Base-by-base conservation (phyloP, 2,329 filamentous ascomycete genomes). In the Scedosporium boydii region DNA sequence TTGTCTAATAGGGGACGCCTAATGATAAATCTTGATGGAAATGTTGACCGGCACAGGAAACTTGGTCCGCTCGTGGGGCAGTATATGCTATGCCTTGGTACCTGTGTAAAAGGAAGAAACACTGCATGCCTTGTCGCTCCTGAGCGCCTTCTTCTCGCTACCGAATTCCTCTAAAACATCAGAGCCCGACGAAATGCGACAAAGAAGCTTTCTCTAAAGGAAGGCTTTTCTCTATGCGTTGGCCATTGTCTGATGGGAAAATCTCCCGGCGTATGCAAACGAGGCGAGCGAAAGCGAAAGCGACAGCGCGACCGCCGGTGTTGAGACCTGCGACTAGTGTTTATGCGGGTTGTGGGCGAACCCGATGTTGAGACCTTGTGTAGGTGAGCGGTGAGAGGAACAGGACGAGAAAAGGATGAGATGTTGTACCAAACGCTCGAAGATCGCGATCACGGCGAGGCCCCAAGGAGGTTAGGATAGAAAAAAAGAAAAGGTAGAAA, bases 201-300 rank as follows among this genome's bases (percentile, higher is more conserved):
- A 59, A 44, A 59, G 57, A 59, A 38, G 55, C 55, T 18, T 56
- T n/a, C 34, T 38, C 18, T 26, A 59, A 23, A 27, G 41, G 38
- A 59, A 44, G 57, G 38, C 42, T 26, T n/a, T 55, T 55, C 57
- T 38, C 57, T 59, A 59, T 59, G 57, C 34, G 57, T 26, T 23
- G 57, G 34, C 57, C 57, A 59, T 59, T 16, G 57, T 59, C 16
- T 38, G 51, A 27, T 29, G 51, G 51, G 51, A 27, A 27, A 55
- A 18, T 5, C 21, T 23, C n/a, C n/a, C 6, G 14, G 21, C 10
- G 27, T 23, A 55, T n/a, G 21, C 18, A 26, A 14, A 55, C 34
- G 21, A 55, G 18, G 18, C 23, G 51, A 26, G 34, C 34, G 34
- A 18, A 55, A 55, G 48, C 48, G 48, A 55, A 23, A 55, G 51